phyloP scores from a whole-genome alignment of 2,329 filamentous ascomycete genomes.

The Sphaerulina populicola region DNA sequence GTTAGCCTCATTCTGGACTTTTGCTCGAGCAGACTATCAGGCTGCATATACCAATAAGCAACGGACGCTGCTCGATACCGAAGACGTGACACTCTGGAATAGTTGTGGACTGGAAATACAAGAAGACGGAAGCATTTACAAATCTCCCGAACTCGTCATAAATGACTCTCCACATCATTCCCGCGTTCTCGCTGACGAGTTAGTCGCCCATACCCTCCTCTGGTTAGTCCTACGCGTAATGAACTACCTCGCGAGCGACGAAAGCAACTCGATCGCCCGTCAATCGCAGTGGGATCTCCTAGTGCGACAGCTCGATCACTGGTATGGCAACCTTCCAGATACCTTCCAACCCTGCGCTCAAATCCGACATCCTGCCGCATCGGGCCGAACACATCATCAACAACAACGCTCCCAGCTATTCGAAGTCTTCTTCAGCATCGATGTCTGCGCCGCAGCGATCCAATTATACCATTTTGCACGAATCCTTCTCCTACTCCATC shows the following conservation, averaged over 20 bases:
- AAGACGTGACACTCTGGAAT: conserved; percentile 54
- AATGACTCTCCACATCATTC: conserved; percentile 42
- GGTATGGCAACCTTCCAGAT: conserved; percentile 51
- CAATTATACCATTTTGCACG: conserved; percentile 58
- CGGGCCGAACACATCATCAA: conserved; percentile 1
- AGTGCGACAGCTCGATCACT: conserved; percentile 51
- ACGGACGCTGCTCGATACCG: conserved; percentile 53
- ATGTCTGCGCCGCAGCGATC: conserved; percentile 57
- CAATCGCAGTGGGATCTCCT: conserved; percentile 45
- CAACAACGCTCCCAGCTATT: conserved; percentile 24
- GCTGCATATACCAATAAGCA: conserved; percentile 49
- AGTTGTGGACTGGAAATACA: conserved; percentile 54
- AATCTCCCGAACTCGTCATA: conserved; percentile 44
- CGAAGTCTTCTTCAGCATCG: conserved; percentile 56
- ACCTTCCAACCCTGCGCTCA: conserved; percentile 52
- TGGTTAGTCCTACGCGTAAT: conserved; percentile 59
- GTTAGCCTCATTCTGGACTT: conserved; percentile 58
- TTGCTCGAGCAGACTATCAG: conserved; percentile 44
- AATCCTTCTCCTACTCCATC: conserved; percentile 51
- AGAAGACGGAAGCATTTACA: conserved; percentile 40
- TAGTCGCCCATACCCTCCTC: conserved; percentile 55
- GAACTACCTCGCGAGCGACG: conserved; percentile 52
- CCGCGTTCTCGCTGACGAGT: conserved; percentile 24
- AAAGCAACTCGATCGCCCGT: conserved; percentile 35
- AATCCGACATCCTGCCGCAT: conserved; percentile 22